Base-by-base conservation (phyloP, 805 yeast genomes). In the Saturnispora sanitii region DNA sequence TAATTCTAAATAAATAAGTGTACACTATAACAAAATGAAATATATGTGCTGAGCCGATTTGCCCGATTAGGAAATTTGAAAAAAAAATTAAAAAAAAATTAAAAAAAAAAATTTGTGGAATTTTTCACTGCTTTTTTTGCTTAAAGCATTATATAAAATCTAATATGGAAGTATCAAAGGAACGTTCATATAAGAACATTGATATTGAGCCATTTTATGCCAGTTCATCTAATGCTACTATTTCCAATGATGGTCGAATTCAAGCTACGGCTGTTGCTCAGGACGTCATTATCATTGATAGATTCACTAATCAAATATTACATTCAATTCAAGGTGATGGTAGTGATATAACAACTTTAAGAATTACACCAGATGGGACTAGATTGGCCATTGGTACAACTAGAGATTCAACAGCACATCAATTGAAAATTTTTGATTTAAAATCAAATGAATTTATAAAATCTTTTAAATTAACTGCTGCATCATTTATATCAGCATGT, bases 251-350 rank as follows among this genome's bases (percentile, higher is more conserved):
- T 49, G 85, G 80, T 6, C 51, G 65, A 4, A 51, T 81, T 1
- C 57, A 88, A 42, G 95, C 94, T 7, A 81, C 96, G 1, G 82
- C 95, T 1, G 71, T 81, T 16, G 67, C 80, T 25, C 95, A 85
- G 53, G 85, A 82, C 49, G 73, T 86, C 2, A 72, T 82, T 34
- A 67, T 92, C 21, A 71, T 90, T 29, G 71, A 85, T 50, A 60
- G 83, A 37, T 55, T 55, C 6, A 70, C 82, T 16, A 80, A 82
- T 42, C 66, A 71, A 47, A 60, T 70, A 18, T 43, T 84, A 5
- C 78, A 75, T 49, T 70, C 66, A 32, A 61, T 92, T 28, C 82
- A 80, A 43, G 96, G 95, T 25, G 96, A 90, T 56, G 95, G 86
- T 30, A 86, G 81, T 49, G 67, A 70, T 38, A 67, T 92, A 35